phyloP scores from a whole-genome alignment of 1,284 basidiomycete species.

The Retiboletus flavoniger region DNA sequence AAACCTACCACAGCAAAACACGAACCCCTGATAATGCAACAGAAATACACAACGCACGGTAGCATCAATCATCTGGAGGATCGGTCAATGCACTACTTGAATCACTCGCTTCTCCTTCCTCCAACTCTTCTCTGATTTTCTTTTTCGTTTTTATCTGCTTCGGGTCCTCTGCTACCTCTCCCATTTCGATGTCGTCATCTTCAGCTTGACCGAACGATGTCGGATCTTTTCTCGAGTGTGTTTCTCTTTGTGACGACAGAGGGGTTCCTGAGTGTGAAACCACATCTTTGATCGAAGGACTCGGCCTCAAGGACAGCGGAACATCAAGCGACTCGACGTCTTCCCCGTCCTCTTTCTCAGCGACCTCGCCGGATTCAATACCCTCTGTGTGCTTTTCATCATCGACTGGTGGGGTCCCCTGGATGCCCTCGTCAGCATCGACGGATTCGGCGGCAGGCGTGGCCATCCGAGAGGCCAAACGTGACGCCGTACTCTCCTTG shows the following conservation, averaged over 20 bases:
- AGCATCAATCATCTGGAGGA: constrained; percentile 45
- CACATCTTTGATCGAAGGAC: constrained; percentile 37
- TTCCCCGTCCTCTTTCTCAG: constrained; percentile 39
- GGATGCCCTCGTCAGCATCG: constrained; percentile 27
- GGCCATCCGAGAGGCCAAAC: constrained; percentile 41
- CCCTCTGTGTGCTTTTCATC: constrained; percentile 44
- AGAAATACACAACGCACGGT: constrained; percentile 8
- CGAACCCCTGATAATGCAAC: constrained; percentile 7
- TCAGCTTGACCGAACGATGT: constrained; percentile 26
- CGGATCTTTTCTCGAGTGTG: constrained; percentile 21
- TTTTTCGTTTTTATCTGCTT: constrained; percentile 49
- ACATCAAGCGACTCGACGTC: constrained; percentile 38
- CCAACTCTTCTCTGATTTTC: constrained; percentile 65
- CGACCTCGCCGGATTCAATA: constrained; percentile 35
- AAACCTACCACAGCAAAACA: constrained; percentile 34
- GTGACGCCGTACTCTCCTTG: constrained; percentile 44
- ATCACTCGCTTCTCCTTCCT: constrained; percentile 82
- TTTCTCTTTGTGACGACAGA: constrained; percentile 31
- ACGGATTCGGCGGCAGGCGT: constrained; percentile 50
- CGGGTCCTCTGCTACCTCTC: constrained; percentile 74
- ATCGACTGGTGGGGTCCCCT: constrained; percentile 29
- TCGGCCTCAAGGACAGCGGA: constrained; percentile 36
- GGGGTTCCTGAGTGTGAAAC: constrained; percentile 33
- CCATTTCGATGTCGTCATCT: constrained; percentile 78
- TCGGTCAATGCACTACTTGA: constrained; percentile 73